phyloP scores from a whole-genome alignment of 2,329 filamentous ascomycete genomes.

The Canariomyces notabilis region DNA sequence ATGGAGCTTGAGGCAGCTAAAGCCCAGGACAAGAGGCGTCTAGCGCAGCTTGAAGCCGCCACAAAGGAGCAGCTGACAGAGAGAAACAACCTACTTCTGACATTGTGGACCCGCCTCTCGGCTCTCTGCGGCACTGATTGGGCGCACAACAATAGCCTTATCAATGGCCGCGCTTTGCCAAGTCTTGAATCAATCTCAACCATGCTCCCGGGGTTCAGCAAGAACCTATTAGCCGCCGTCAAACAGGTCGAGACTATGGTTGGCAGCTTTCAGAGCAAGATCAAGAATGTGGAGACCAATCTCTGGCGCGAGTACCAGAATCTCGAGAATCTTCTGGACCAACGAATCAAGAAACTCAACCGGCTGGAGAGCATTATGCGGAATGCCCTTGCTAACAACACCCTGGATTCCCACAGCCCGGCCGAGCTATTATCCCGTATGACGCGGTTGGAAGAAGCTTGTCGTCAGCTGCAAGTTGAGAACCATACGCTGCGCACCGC shows the following conservation, averaged over 20 bases:
- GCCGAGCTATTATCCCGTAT: constrained; percentile 44
- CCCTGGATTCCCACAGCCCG: constrained; percentile 17
- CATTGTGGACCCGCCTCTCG: constrained; percentile 86
- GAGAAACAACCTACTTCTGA: constrained; percentile 79
- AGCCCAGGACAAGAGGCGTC: constrained; percentile 70
- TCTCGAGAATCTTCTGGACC: constrained; percentile 74
- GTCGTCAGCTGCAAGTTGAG: constrained; percentile 59
- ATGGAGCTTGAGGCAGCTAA: constrained; percentile 79
- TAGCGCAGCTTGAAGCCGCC: constrained; percentile 69
- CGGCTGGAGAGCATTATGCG: constrained; percentile 75
- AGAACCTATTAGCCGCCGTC: constrained; percentile 80
- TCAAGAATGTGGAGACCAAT: constrained; percentile 81
- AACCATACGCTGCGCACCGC: constrained; percentile 64
- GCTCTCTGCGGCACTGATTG: constrained; percentile 85
- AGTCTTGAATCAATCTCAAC: constrained; percentile 80
- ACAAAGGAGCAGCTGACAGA: constrained; percentile 85
- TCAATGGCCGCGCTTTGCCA: constrained; percentile 78
- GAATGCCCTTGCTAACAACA: constrained; percentile 52
- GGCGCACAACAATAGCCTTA: constrained; percentile 81
- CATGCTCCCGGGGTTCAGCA: constrained; percentile 81
- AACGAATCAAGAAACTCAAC: constrained; percentile 79
- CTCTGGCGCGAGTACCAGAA: constrained; percentile 87
- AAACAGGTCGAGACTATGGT: constrained; percentile 82
- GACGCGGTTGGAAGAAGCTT: constrained; percentile 54
- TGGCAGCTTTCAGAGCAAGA: constrained; percentile 69